Conservation (phyloP, 2,329 filamentous ascomycete species). For the Alternaria brassicae region DNA sequence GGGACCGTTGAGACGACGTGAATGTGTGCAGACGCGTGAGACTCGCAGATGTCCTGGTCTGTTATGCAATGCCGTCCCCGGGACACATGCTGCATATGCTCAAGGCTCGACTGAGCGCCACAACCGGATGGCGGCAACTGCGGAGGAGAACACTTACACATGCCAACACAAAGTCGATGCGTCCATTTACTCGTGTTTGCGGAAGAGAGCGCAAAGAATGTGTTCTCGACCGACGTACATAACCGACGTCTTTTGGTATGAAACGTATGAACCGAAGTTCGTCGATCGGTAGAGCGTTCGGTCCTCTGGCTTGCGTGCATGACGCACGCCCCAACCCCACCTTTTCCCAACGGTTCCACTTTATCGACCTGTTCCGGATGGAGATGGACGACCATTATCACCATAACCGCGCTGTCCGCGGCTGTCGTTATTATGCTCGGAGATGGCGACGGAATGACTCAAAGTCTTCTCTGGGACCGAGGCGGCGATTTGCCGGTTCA, state of each 20-base stretch:
- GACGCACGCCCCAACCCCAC: constrained; percentile 26
- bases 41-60: constrained; percentile 6
- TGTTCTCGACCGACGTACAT: constrained; percentile 9
- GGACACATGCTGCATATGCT: background rate
- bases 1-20: background rate
- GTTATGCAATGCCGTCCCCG: constrained; percentile 10
- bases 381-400: constrained; percentile 10
- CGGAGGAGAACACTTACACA: background rate
- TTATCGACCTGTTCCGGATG: constrained; percentile 16
- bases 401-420: constrained; percentile 44
- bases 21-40: constrained; percentile 1
- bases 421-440: constrained; percentile 19
- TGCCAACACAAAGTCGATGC: background rate
- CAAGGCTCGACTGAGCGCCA: constrained; percentile 5
- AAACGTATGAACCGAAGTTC: constrained; percentile 36
- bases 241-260: constrained; percentile 6
- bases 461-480: constrained; percentile 16
- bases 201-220: constrained; percentile 10
- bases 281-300: constrained; percentile 30
- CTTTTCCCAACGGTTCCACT: constrained; percentile 31
- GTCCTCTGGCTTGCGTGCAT: constrained; percentile 21
- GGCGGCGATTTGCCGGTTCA: constrained; percentile 10
- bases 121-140: constrained; percentile 6
- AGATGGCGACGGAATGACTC: constrained; percentile 9
- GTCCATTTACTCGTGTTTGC: constrained; percentile 3